Conservation (phyloP, 805 yeast species). For the Candida sphagnicola region DNA sequence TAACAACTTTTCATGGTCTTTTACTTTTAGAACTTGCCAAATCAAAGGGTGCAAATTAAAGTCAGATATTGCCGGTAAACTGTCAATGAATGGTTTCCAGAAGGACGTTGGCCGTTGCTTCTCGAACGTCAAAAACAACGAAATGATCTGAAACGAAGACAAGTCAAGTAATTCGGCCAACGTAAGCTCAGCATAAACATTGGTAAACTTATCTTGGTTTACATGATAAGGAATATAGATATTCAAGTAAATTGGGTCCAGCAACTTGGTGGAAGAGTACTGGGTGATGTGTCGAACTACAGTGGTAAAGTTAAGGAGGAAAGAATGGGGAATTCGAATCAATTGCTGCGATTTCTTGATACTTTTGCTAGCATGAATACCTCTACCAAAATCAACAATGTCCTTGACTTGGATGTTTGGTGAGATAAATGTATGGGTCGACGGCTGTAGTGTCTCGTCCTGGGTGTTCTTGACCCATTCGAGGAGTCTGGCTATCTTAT, state of each 20-base stretch:
- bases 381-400: constrained; percentile 50
- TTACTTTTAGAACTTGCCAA: constrained; percentile 45
- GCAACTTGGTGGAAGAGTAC: constrained; percentile 35
- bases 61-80: constrained; percentile 57
- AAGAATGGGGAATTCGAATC: constrained; percentile 54
- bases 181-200: constrained; percentile 26
- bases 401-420: constrained; percentile 39
- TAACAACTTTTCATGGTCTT: constrained; percentile 23
- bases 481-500: constrained; percentile 15
- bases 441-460: constrained; percentile 17
- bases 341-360: constrained; percentile 43
- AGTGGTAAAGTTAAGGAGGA: constrained; percentile 56
- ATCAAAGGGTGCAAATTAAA: constrained; percentile 56
- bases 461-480: constrained; percentile 26
- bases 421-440: constrained; percentile 29
- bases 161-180: constrained; percentile 36
- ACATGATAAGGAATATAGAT: constrained; percentile 19
- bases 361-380: constrained; percentile 43
- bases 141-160: constrained; percentile 57
- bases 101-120: constrained; percentile 38
- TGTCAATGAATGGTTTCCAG: constrained; percentile 68
- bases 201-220: constrained; percentile 19
- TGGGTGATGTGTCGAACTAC: constrained; percentile 39
- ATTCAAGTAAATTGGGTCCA: constrained; percentile 15
- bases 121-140: constrained; percentile 49